Conservation (phyloP, 352 stramenopile genomes). For the Phytophthora sojae region DNA sequence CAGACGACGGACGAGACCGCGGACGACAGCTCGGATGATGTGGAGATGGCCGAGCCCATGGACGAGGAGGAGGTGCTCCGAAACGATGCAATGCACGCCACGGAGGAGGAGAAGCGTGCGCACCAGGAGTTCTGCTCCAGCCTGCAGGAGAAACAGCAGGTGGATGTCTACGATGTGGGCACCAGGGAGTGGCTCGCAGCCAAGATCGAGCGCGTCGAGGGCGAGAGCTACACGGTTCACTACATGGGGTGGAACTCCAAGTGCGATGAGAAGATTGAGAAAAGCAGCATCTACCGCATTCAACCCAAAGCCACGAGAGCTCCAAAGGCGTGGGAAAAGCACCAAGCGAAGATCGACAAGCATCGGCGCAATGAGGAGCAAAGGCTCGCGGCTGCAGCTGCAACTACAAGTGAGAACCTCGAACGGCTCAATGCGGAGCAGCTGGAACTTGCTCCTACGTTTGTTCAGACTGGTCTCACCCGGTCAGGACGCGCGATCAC, state of each 20-base stretch:
- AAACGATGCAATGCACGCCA: constrained; percentile 17
- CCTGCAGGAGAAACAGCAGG: constrained; percentile 46
- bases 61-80: constrained; percentile 29
- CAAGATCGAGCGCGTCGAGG: constrained; percentile 52
- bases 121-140: constrained; percentile 43
- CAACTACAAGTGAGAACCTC: constrained; percentile 5
- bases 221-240: constrained; percentile 51
- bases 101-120: constrained; percentile 25
- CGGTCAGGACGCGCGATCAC: constrained; percentile 76
- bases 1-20: constrained; percentile 39
- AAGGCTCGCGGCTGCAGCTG: constrained; percentile 17
- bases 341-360: constrained; percentile 60
- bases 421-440: constrained; percentile 15
- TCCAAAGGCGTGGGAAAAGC: constrained; percentile 44
- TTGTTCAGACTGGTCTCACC: constrained; percentile 69
- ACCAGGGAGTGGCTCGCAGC: constrained; percentile 67
- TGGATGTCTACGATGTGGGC: constrained; percentile 67
- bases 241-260: constrained; percentile 77
- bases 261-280: constrained; percentile 58
- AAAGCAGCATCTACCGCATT: constrained; percentile 42
- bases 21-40: constrained; percentile 42
- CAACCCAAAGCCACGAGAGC: constrained; percentile 49
- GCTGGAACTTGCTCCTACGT: constrained; percentile 40
- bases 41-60: constrained; percentile 38
- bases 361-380: constrained; percentile 35